Evolutionary conservation across 2,329 filamentous ascomycete genomes (phyloP).

Genomic region (Penicillium sp.): DNA sequence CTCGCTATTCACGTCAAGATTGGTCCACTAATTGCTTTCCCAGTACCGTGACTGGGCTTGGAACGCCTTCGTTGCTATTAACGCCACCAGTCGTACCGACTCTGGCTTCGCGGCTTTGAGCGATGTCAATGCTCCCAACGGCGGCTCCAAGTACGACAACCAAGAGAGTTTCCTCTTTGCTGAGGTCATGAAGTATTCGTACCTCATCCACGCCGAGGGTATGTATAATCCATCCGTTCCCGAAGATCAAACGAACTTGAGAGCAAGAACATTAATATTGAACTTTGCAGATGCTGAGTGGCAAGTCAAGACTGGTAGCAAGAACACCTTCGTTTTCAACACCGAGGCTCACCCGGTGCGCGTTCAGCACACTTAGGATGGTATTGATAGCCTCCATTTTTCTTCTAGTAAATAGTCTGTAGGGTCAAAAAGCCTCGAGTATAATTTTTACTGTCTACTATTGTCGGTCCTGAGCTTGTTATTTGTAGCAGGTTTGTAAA

Average conservation of each 20-base stretch:
- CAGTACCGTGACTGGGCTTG: slow-evolving; percentile 83
- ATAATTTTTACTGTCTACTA: slow-evolving; percentile 15
- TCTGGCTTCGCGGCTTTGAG: slow-evolving; percentile 71
- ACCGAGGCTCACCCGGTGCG: slow-evolving; percentile 66
- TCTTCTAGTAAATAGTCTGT: slow-evolving; percentile 9
- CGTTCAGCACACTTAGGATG: slow-evolving; percentile 21
- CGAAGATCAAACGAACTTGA: background rate
- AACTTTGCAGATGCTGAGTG: slow-evolving; percentile 60
- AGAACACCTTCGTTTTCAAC: slow-evolving; percentile 66
- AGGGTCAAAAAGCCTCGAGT: slow-evolving; percentile 1
- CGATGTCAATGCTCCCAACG: slow-evolving; percentile 68
- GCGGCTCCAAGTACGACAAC: slow-evolving; percentile 69
- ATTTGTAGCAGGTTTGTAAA: background rate
- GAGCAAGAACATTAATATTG: slow-evolving; percentile 14
- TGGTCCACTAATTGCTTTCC: slow-evolving; percentile 17
- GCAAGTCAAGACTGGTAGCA: slow-evolving; percentile 57
- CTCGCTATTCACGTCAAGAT: too few species aligned
- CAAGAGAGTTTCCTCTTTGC: slow-evolving; percentile 91
- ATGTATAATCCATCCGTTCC: slow-evolving; percentile 14
- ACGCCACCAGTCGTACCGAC: slow-evolving; percentile 65
- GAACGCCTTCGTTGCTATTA: slow-evolving; percentile 75
- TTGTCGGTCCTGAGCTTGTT: background rate
- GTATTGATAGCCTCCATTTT: background rate
- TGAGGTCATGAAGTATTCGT: slow-evolving; percentile 84
- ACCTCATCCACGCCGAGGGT: slow-evolving; percentile 67